phyloP scores from a whole-genome alignment of 1,139 yeast species.

The Insectozyma bohioensis region DNA sequence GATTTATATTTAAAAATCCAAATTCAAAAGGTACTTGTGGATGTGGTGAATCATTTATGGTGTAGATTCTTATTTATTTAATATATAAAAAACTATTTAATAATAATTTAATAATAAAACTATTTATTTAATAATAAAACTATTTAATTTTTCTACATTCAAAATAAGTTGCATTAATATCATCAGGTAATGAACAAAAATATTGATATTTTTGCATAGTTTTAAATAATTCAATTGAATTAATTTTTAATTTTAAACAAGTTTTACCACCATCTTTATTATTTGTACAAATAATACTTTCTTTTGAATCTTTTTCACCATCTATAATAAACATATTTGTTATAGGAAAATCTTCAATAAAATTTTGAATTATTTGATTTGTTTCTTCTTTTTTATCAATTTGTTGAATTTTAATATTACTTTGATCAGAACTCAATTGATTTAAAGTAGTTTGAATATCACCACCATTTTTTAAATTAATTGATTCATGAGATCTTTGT shows the following conservation, averaged over 20 bases:
- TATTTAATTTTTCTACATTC: conserved; percentile 43
- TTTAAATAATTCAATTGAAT: conserved; percentile 42
- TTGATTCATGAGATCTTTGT: conserved; percentile 34
- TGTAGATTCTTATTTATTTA: conserved; percentile 42
- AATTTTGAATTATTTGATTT: conserved; percentile 18
- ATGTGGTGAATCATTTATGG: conserved; percentile 98
- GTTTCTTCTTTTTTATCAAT: conserved; percentile 8
- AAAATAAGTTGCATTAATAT: conserved; percentile 47
- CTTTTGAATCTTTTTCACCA: conserved; percentile 39
- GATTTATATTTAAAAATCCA: conserved; percentile 92
- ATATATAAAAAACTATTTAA: not conserved
- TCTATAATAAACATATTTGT: conserved; percentile 40
- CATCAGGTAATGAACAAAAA: conserved; percentile 48
- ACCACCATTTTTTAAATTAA: conserved; percentile 3
- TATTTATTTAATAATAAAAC: conserved; percentile 1
- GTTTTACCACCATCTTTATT: conserved; percentile 44
- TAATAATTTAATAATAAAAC: not conserved
- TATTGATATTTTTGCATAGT: conserved; percentile 48
- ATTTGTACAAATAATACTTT: conserved; percentile 46
- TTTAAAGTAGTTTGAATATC: conserved; percentile 10
- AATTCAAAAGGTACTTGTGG: conserved; percentile 98
- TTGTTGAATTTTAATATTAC: conserved; percentile 8
- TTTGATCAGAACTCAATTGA: conserved; percentile 19
- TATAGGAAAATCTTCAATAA: conserved; percentile 24
- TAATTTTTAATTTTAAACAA: conserved; percentile 40